phyloP scores from a whole-genome alignment of 768 basidiomycete genomes.

The Lentinus brumalis region DNA sequence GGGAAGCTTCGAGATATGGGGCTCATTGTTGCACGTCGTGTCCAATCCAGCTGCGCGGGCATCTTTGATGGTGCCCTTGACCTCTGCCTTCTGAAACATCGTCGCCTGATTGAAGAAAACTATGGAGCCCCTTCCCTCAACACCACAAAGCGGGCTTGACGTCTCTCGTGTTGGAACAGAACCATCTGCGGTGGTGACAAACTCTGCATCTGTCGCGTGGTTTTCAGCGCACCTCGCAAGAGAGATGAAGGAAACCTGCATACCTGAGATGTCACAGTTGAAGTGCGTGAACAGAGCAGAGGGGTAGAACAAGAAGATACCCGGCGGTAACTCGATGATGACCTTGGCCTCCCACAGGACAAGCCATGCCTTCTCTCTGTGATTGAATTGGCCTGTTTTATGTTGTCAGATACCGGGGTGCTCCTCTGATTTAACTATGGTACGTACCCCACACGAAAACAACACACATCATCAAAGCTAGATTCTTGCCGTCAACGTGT shows the following conservation, averaged over 20 bases:
- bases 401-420: background rate
- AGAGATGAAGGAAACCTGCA: background rate
- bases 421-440: too few species aligned
- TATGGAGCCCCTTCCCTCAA: background rate
- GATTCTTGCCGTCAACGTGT: background rate
- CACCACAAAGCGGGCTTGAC: background rate
- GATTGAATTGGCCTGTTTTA: background rate
- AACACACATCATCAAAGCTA: background rate
- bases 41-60: too few species aligned
- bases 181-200: background rate
- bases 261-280: background rate
- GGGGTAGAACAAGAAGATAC: background rate
- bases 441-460: background rate
- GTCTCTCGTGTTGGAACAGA: background rate
- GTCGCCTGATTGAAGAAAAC: background rate
- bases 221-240: background rate
- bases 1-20: too few species aligned
- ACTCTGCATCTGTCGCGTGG: background rate
- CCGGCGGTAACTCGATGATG: background rate
- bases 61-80: background rate
- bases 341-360: background rate
- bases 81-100: background rate
- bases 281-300: background rate
- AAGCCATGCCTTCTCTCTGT: background rate
- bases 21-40: too few species aligned